phyloP scores from a whole-genome alignment of 2,329 filamentous ascomycete species.

The Fusarium sp. region DNA sequence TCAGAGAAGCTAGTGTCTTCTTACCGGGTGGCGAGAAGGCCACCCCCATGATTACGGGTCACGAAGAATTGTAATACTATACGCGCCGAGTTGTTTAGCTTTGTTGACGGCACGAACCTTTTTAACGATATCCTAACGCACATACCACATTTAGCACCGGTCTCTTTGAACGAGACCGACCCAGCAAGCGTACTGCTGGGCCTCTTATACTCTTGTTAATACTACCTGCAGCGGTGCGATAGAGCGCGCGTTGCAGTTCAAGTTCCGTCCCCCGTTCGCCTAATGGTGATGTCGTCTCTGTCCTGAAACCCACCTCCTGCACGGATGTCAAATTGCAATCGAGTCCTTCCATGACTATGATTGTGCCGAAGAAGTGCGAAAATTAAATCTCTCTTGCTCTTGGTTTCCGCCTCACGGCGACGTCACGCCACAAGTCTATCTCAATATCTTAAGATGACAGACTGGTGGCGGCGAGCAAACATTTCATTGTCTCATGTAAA shows the following conservation, averaged over 20 bases:
- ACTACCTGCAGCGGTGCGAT: slow-evolving; percentile 38
- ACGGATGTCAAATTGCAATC: slow-evolving; percentile 99
- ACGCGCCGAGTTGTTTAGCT: slow-evolving; percentile 32
- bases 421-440: slow-evolving; percentile 44
- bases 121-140: slow-evolving; percentile 51
- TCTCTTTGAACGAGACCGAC: slow-evolving; percentile 28
- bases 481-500: slow-evolving; percentile 29
- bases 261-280: slow-evolving; percentile 27
- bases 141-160: slow-evolving; percentile 32
- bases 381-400: slow-evolving; percentile 64
- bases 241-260: slow-evolving; percentile 36
- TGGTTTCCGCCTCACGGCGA: slow-evolving; percentile 48
- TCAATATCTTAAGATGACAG: slow-evolving; percentile 23
- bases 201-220: slow-evolving; percentile 48
- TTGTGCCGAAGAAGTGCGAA: slow-evolving; percentile 99
- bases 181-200: slow-evolving; percentile 29
- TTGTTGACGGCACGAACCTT: slow-evolving; percentile 38
- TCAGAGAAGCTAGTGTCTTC: slow-evolving; percentile 46
- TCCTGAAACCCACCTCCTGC: slow-evolving; percentile 64
- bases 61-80: slow-evolving; percentile 54
- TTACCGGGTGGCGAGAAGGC: slow-evolving; percentile 43
- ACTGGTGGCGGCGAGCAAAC: slow-evolving; percentile 50
- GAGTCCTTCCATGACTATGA: slow-evolving; percentile 84
- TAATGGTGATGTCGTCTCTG: slow-evolving; percentile 2
- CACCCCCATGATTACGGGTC: slow-evolving; percentile 47